phyloP scores from a whole-genome alignment of 768 basidiomycete species.

The Kwoniella europaea region DNA sequence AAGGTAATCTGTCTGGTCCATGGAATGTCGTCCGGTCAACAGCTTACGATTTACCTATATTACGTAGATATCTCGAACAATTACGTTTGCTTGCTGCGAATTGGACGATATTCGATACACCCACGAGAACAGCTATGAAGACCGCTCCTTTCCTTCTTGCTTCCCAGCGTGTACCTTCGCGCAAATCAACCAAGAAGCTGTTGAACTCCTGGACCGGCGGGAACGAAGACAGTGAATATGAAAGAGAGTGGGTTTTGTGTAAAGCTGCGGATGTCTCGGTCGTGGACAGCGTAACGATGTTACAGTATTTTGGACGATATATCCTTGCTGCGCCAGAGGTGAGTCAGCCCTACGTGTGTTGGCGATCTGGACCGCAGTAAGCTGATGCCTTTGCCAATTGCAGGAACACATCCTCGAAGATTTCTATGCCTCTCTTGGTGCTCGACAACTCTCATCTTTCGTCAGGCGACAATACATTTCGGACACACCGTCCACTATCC shows the following conservation, averaged over 20 bases:
- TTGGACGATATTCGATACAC: constrained; percentile 58
- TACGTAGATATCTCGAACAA: constrained; percentile 73
- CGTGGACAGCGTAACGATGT: constrained; percentile 81
- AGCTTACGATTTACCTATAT: constrained; percentile 58
- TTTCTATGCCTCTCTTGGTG: constrained; percentile 79
- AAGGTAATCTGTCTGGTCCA: constrained; percentile 30
- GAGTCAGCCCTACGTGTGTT: constrained; percentile 17
- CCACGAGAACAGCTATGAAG: constrained; percentile 71
- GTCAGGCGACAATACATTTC: constrained; percentile 78
- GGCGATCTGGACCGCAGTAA: background rate
- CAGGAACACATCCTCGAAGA: constrained; percentile 92
- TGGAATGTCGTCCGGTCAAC: constrained; percentile 65
- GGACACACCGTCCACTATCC: constrained; percentile 7
- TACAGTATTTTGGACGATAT: constrained; percentile 76
- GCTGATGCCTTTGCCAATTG: constrained; percentile 57
- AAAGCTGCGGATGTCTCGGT: constrained; percentile 72
- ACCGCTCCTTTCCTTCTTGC: constrained; percentile 74
- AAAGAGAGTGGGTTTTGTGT: constrained; percentile 68
- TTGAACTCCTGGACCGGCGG: constrained; percentile 13
- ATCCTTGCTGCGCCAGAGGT: constrained; percentile 63
- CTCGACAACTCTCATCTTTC: constrained; percentile 70
- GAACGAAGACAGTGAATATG: constrained; percentile 40
- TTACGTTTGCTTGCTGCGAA: constrained; percentile 87
- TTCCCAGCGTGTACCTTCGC: constrained; percentile 66
- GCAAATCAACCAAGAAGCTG: constrained; percentile 33